phyloP scores from a whole-genome alignment of 2,329 filamentous ascomycete genomes.

The Calonectria fujianensis region DNA sequence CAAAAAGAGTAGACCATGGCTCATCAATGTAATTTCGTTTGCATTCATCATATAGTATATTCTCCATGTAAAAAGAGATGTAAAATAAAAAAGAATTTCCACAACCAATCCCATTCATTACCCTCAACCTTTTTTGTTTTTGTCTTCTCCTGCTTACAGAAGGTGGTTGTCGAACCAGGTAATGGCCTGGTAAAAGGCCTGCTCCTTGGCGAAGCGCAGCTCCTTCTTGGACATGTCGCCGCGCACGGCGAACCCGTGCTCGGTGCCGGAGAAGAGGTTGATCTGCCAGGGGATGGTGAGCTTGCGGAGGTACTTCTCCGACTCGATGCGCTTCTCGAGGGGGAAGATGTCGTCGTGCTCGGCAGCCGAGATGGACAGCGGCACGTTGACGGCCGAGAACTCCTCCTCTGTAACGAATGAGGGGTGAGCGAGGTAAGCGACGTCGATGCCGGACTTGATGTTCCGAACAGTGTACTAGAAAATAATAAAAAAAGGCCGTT shows the following conservation, averaged over 20 bases:
- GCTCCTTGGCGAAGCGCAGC: constrained; percentile 84
- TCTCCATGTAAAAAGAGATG: neutral
- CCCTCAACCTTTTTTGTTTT: neutral
- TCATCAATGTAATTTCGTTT: constrained; percentile 9
- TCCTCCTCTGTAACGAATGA: constrained; percentile 77
- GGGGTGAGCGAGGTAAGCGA: constrained; percentile 79
- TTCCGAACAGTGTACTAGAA: constrained; percentile 80
- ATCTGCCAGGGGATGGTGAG: constrained; percentile 79
- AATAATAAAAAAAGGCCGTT: too few species aligned
- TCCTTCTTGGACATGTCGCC: constrained; percentile 71
- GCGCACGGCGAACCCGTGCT: constrained; percentile 85
- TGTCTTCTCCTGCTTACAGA: constrained; percentile 12
- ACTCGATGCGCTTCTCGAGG: constrained; percentile 70
- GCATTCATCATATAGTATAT: constrained; percentile 3
- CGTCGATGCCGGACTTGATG: constrained; percentile 73
- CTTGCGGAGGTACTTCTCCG: constrained; percentile 75
- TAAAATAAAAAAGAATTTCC: neutral
- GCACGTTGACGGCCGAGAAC: constrained; percentile 73
- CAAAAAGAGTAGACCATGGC: neutral
- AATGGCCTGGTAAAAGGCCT: constrained; percentile 85
- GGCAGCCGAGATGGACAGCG: constrained; percentile 78
- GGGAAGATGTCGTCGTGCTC: constrained; percentile 78
- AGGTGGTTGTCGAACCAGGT: constrained; percentile 80
- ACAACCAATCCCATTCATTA: neutral
- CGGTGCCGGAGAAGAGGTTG: constrained; percentile 79